A percentile compares a stretch with the other conserved stretches of the same genome.
Conservation (phyloP, 1,284 basidiomycete species). For the Rhodotorula sp. region DNA sequence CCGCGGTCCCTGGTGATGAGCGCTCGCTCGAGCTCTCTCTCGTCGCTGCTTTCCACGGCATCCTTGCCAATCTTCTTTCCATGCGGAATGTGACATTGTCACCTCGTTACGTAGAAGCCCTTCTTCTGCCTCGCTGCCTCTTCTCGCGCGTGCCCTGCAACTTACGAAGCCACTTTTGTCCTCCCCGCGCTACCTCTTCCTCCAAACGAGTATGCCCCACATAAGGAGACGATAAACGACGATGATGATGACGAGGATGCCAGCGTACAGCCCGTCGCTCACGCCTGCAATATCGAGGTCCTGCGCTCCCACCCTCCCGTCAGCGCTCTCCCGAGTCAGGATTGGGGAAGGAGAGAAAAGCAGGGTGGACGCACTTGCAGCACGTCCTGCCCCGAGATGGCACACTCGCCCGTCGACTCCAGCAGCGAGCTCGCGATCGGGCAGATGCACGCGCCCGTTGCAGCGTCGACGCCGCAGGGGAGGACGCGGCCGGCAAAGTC, state of each 20-base stretch:
- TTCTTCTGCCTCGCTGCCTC: too few relatives aligned
- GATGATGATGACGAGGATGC: conserved; percentile 51
- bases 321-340: neutral
- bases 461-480: conserved; percentile 49
- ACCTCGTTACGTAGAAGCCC: too few relatives aligned
- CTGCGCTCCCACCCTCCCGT: conserved; percentile 4
- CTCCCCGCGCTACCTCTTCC: conserved; percentile 24
- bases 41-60: too few relatives aligned
- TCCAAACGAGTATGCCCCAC: conserved; percentile 41
- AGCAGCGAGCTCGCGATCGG: conserved; percentile 47
- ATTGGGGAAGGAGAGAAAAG: too few relatives aligned
- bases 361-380: conserved; percentile 40
- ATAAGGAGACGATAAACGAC: conserved; percentile 49
- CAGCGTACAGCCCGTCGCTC: conserved; percentile 46
- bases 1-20: too few relatives aligned
- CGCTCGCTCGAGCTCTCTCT: too few relatives aligned
- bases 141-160: too few relatives aligned
- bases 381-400: conserved; percentile 50
- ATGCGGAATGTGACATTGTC: too few relatives aligned
- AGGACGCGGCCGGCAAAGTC: conserved; percentile 60
- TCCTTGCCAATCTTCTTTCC: too few relatives aligned
- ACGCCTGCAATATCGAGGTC: conserved; percentile 44
- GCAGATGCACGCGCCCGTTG: conserved; percentile 48
- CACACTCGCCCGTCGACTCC: conserved; percentile 43
- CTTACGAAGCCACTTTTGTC: too few relatives aligned